phyloP scores from a whole-genome alignment of 2,329 filamentous ascomycete genomes.

The Capronia epimyces region DNA sequence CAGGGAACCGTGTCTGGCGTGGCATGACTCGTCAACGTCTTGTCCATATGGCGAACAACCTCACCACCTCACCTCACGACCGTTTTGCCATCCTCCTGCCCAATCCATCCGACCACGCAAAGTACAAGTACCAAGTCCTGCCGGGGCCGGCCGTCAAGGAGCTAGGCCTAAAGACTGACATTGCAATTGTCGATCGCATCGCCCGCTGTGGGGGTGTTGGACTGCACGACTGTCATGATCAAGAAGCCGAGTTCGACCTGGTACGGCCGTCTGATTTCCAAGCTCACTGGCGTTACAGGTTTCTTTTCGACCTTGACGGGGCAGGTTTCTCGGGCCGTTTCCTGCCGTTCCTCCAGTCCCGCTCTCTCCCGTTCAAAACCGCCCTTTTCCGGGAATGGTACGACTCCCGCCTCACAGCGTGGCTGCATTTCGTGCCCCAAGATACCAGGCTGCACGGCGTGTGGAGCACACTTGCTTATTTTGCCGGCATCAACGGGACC shows the following conservation, averaged over 20 bases:
- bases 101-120: slow-evolving; percentile 34
- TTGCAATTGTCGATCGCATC: slow-evolving; percentile 56
- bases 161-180: slow-evolving; percentile 52
- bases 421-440: slow-evolving; percentile 75
- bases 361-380: slow-evolving; percentile 62
- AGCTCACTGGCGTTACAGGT: slow-evolving; percentile 60
- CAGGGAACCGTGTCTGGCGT: slow-evolving; percentile 52
- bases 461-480: slow-evolving; percentile 70
- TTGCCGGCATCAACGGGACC: slow-evolving; percentile 50
- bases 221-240: slow-evolving; percentile 47
- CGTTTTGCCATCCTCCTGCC: slow-evolving; percentile 54
- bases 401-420: slow-evolving; percentile 65
- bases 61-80: slow-evolving; percentile 40
- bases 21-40: slow-evolving; percentile 66
- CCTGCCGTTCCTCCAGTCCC: slow-evolving; percentile 60
- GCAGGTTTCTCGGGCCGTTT: slow-evolving; percentile 61
- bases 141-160: slow-evolving; percentile 37
- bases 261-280: slow-evolving; percentile 47
- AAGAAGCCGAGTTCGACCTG: slow-evolving; percentile 50
- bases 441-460: slow-evolving; percentile 68
- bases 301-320: slow-evolving; percentile 67
- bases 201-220: slow-evolving; percentile 48
- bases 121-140: slow-evolving; percentile 54
- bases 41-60: slow-evolving; percentile 61
- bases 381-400: slow-evolving; percentile 76